A percentile compares a stretch with the other conserved stretches of the same genome.
Evolutionary conservation across 148 eudicot species (phyloP).

Genomic region (Rhododendron vialii): DNA sequence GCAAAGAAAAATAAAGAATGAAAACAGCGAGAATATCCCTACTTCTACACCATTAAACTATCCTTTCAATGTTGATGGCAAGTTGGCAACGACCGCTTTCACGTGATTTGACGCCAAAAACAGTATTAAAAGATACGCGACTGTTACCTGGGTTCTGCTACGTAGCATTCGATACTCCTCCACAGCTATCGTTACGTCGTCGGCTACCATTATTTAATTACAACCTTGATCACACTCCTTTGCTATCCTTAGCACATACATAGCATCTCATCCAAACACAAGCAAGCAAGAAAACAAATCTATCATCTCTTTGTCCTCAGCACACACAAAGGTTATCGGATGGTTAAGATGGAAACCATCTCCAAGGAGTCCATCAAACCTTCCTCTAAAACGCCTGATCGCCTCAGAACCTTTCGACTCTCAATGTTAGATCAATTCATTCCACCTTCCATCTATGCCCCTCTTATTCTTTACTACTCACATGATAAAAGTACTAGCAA

Average conservation of each 20-base stretch:
- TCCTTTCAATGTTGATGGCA: too few relatives aligned
- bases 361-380: conserved; percentile 45
- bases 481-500: background rate
- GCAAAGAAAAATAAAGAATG: too few relatives aligned
- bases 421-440: conserved; percentile 39
- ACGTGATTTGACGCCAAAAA: too few relatives aligned
- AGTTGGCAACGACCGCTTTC: too few relatives aligned
- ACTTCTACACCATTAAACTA: too few relatives aligned
- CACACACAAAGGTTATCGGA: background rate
- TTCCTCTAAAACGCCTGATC: conserved; percentile 33
- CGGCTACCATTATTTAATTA: too few relatives aligned
- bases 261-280: background rate
- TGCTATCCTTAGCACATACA: background rate
- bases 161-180: too few relatives aligned
- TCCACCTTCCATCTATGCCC: conserved; percentile 18
- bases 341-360: conserved; percentile 22
- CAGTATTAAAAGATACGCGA: too few relatives aligned
- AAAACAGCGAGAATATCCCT: too few relatives aligned
- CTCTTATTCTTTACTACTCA: conserved; percentile 35
- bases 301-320: background rate
- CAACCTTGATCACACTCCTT: too few relatives aligned
- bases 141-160: too few relatives aligned
- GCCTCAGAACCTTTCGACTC: conserved; percentile 27
- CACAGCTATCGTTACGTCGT: too few relatives aligned
- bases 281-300: background rate